A percentile compares a stretch with the other conserved stretches of the same genome.
phyloP scores from a whole-genome alignment of 1,139 yeast genomes.

The Petasospora fabianii region DNA sequence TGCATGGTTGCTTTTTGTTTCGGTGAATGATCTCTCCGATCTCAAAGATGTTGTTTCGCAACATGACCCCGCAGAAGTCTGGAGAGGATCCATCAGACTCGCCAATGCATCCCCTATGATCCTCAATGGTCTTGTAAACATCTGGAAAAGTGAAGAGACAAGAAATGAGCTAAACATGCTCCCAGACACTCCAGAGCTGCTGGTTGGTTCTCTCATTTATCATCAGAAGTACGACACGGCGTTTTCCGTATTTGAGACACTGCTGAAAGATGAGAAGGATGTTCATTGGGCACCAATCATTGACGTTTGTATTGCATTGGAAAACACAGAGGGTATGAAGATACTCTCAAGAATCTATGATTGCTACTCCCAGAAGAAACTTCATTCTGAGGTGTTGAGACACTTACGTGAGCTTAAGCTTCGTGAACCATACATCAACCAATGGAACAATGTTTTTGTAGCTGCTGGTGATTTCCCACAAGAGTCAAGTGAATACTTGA shows the following conservation, averaged over 20 bases:
- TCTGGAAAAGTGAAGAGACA: slow-evolving; percentile 7
- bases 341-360: slow-evolving; percentile 12
- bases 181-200: slow-evolving; percentile 10
- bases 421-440: slow-evolving; percentile 11
- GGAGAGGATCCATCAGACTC: slow-evolving; percentile 15
- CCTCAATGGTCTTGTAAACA: slow-evolving; percentile 10
- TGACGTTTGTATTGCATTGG: slow-evolving; percentile 12
- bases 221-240: slow-evolving; percentile 17
- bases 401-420: slow-evolving; percentile 11
- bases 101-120: slow-evolving; percentile 17
- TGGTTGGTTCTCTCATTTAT: slow-evolving; percentile 16
- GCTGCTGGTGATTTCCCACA: slow-evolving; percentile 16
- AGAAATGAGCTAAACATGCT: slow-evolving; percentile 10
- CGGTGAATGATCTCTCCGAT: slow-evolving; percentile 14
- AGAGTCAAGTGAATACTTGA: slow-evolving; percentile 13
- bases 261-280: background rate
- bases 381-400: slow-evolving; percentile 10
- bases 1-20: slow-evolving; percentile 17
- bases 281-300: slow-evolving; percentile 18
- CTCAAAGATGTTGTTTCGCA: slow-evolving; percentile 1
- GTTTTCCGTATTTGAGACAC: slow-evolving; percentile 4
- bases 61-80: slow-evolving; percentile 5
- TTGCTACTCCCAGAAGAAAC: background rate
- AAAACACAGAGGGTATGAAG: slow-evolving; percentile 6
- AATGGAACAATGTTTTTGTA: slow-evolving; percentile 18